phyloP scores from a whole-genome alignment of 345 rosid species.

The Citrus cavaleriei region DNA sequence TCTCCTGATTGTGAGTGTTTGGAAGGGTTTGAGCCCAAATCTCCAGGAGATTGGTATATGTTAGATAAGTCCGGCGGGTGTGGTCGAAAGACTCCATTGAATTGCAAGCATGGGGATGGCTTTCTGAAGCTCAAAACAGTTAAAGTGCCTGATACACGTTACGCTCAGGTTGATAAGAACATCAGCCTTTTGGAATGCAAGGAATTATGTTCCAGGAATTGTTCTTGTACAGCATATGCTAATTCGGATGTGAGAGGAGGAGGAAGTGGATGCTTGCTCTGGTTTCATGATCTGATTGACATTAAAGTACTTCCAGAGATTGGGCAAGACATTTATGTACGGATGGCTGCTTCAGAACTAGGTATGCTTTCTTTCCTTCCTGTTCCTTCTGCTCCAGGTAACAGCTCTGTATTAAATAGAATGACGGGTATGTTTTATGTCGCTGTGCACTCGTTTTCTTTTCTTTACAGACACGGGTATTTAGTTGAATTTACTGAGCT shows the following conservation, averaged over 20 bases:
- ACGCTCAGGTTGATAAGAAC: slow-evolving; percentile 8
- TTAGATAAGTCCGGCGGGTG: slow-evolving; percentile 14
- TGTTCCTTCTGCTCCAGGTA: no score
- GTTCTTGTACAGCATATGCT: slow-evolving; percentile 29
- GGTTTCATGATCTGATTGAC: no score
- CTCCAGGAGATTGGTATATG: slow-evolving; percentile 10
- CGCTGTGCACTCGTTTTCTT: neutral
- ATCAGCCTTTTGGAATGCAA: slow-evolving; percentile 18
- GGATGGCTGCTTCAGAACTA: slow-evolving; percentile 17
- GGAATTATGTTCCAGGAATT: slow-evolving; percentile 19
- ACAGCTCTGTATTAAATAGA: no score
- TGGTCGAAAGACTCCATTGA: slow-evolving; percentile 3
- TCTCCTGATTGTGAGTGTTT: slow-evolving; percentile 18
- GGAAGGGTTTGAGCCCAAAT: slow-evolving; percentile 16
- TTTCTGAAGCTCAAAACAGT: slow-evolving; percentile 8
- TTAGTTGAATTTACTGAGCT: no score
- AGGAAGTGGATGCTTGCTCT: slow-evolving; percentile 17
- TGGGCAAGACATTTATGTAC: slow-evolving; percentile 8
- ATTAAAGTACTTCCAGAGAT: neutral
- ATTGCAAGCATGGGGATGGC: slow-evolving; percentile 4
- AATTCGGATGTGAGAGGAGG: slow-evolving; percentile 10
- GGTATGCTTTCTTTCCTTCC: neutral
- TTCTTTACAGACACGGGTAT: neutral
- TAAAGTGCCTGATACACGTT: slow-evolving; percentile 15
- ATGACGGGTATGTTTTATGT: no score